Conservation (phyloP, 164 flowering plant genomes). For the Buxus sempervirens region DNA sequence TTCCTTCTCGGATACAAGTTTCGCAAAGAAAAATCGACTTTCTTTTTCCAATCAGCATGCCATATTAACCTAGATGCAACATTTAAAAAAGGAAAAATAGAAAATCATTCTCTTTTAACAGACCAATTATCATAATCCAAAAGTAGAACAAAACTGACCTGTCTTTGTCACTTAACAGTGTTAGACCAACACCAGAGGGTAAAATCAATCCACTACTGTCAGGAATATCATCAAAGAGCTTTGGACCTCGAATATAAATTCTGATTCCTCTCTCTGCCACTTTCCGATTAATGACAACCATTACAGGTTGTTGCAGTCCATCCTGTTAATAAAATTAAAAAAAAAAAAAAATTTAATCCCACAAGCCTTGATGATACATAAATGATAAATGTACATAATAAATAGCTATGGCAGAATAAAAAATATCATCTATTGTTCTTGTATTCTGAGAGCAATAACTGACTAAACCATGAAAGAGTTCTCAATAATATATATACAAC, state of each 20-base stretch:
- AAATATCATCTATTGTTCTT: no score
- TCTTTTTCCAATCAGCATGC: conserved; percentile 43
- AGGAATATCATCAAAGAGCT: conserved; percentile 15
- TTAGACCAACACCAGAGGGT: conserved; percentile 22
- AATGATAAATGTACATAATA: neutral
- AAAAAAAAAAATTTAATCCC: neutral
- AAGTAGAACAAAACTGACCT: conserved; percentile 34
- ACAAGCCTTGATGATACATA: neutral
- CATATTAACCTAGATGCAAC: conserved; percentile 36
- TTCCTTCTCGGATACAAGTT: conserved; percentile 14
- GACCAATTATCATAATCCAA: neutral
- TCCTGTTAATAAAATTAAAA: no score
- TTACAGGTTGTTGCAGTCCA: conserved; percentile 62
- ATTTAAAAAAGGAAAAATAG: neutral
- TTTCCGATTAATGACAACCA: conserved; percentile 47
- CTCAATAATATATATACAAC: no score
- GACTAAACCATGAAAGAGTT: no score
- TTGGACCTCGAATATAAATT: conserved; percentile 20
- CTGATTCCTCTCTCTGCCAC: conserved; percentile 27
- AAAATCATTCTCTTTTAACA: neutral
- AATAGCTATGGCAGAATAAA: no score
- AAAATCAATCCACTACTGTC: conserved; percentile 20
- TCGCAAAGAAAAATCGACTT: conserved; percentile 25
- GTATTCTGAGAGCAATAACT: no score
- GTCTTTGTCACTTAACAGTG: conserved; percentile 25